Conservation (phyloP, 2,329 filamentous ascomycete species). For the Emericellopsis cladophorae region DNA sequence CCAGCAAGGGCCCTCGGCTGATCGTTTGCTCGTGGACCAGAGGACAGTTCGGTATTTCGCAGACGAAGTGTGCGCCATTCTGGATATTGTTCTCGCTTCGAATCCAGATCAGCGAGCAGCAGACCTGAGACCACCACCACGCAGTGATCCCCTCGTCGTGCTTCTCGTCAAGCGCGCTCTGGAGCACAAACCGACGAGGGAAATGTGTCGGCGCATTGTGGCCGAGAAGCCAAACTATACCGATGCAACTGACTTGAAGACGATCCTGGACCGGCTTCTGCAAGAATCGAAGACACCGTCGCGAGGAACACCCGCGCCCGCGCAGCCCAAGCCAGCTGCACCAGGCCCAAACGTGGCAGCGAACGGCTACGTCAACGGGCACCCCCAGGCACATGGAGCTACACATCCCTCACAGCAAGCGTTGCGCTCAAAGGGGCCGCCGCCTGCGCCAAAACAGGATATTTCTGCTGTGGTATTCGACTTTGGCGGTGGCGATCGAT, state of each 20-base stretch:
- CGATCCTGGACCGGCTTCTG: conserved; percentile 34
- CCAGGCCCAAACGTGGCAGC: conserved; percentile 12
- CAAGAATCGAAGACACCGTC: conserved; percentile 24
- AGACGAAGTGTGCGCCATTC: conserved; percentile 42
- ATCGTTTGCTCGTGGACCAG: conserved; percentile 40
- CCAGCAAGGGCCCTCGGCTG: conserved; percentile 39
- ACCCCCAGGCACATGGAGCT: not conserved
- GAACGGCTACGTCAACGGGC: conserved; percentile 14
- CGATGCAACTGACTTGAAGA: conserved; percentile 41
- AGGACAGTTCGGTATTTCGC: conserved; percentile 48
- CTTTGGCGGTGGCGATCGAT: conserved; percentile 63
- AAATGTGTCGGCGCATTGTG: conserved; percentile 41
- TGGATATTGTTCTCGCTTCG: conserved; percentile 44
- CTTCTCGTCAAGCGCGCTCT: conserved; percentile 43
- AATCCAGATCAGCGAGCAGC: conserved; percentile 43
- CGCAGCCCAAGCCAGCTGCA: conserved; percentile 10
- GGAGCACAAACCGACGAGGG: conserved; percentile 34
- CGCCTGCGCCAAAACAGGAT: conserved; percentile 41
- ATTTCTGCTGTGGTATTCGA: conserved; percentile 58
- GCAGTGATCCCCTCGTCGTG: conserved; percentile 43
- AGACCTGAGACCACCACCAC: conserved; percentile 37
- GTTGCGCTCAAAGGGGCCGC: conserved; percentile 46
- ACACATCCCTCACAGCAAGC: conserved; percentile 32
- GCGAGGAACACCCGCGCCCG: not conserved
- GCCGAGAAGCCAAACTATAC: conserved; percentile 34